A percentile compares a stretch with the other conserved stretches of the same genome.
Conservation (phyloP, 495 filamentous ascomycete species). For the Penicillium psychrofluorescens region DNA sequence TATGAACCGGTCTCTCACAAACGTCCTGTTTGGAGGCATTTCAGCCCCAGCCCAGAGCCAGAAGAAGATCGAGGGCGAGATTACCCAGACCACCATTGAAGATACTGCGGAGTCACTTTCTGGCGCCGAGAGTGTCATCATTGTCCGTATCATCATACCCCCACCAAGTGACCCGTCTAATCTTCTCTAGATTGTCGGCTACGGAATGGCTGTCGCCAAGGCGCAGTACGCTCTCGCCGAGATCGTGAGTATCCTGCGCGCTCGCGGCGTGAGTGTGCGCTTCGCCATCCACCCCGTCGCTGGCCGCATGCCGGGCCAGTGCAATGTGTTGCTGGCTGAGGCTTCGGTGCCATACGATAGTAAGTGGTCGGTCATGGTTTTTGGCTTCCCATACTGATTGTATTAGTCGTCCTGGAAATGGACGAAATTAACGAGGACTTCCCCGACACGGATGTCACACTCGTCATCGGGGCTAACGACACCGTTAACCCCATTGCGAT, state of each 20-base stretch:
- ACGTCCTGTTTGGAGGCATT: slow-evolving; percentile 76
- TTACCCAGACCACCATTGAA: slow-evolving; percentile 66
- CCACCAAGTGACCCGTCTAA: no score
- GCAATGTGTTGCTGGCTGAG: slow-evolving; percentile 77
- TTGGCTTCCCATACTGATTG: slow-evolving; percentile 7
- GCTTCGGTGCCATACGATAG: slow-evolving; percentile 77
- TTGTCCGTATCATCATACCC: slow-evolving; percentile 21
- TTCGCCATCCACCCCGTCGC: slow-evolving; percentile 83
- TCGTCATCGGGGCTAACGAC: slow-evolving; percentile 82
- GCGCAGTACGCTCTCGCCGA: slow-evolving; percentile 79
- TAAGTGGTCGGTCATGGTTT: slow-evolving; percentile 14
- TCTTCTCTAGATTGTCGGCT: slow-evolving; percentile 50
- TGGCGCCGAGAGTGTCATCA: slow-evolving; percentile 70
- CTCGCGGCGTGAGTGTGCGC: slow-evolving; percentile 66
- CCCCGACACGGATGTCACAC: slow-evolving; percentile 68
- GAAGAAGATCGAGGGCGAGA: slow-evolving; percentile 65
- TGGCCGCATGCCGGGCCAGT: slow-evolving; percentile 80
- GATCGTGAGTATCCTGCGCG: slow-evolving; percentile 61
- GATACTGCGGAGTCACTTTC: slow-evolving; percentile 64
- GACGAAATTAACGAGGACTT: slow-evolving; percentile 90
- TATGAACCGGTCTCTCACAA: slow-evolving; percentile 75
- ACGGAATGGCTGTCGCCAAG: slow-evolving; percentile 84
- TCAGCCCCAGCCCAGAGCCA: slow-evolving; percentile 50
- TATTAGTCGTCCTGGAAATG: slow-evolving; percentile 66
- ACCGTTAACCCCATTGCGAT: slow-evolving; percentile 80